Evolutionary conservation across 2,329 filamentous ascomycete genomes (phyloP), one percentile per base, ranked within the genome.

Genomic region (Fusarium annulatum): DNA sequence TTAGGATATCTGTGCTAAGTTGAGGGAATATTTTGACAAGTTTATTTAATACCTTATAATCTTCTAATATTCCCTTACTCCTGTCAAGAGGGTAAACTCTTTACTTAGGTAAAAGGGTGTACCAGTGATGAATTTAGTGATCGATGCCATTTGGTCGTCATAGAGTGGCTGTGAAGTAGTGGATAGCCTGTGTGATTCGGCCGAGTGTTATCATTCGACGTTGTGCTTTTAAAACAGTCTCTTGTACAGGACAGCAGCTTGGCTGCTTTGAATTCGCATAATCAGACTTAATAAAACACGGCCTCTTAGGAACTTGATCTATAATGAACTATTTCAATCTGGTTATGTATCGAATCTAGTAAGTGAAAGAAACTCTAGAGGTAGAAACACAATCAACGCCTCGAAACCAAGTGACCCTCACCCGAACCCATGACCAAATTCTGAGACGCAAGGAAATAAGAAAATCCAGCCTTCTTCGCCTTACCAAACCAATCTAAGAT

Each of bases 71-170:
- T 30, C 30, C 9, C 30, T 1, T 9, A 30, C 30, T 11, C 30
- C 30, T 30, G 30, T 30, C 9, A 30, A 30, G 30, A 9, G 30
- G 9, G 30, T 30, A 30, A 30, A 2, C 30, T 11, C 9, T 30
- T 4, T 30, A 30, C 9, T 30, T 30, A 30, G 30, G 30, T 9
- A 30, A 30, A 30, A 30, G 30, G 30, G 30, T 30, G 30, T 30
- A 28, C 23, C 19, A 0, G 6, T 48, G 3, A 21, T 16, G 4
- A 15, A 7, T 4, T 11, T n/a, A 15, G 15, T n/a, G 9, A 4
- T 4, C 7, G 5, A 21, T 5, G 5, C 16, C 2, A 15, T 7
- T 33, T 9, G 19, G 9, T 15, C 0, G 19, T 21, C 3, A n/a
- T 5, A 5, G 10, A 11, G 19, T 10, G 19, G 19, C 7, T 30